Evolutionary conservation across 345 rosid genomes (phyloP).

Genomic region (Salix koriyanagi): DNA sequence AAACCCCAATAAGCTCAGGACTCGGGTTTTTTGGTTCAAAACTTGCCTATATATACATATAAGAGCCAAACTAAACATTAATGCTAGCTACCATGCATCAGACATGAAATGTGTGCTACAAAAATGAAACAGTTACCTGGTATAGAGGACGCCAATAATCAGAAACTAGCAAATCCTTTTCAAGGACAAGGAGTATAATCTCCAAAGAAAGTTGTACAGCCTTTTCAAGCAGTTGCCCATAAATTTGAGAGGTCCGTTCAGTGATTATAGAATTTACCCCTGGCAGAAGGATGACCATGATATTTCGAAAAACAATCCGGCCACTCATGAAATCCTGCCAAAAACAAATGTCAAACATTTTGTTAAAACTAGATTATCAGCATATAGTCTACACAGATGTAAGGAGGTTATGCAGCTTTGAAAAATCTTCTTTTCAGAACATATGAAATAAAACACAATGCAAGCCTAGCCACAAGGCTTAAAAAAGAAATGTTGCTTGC

Average conservation of each 20-base stretch:
- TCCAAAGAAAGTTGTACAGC: slow-evolving; percentile 88
- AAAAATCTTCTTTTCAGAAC: neutral
- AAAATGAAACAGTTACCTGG: slow-evolving; percentile 45
- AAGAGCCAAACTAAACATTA: neutral
- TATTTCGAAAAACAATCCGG: slow-evolving; percentile 75
- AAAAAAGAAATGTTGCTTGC: too few species aligned
- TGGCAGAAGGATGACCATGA: slow-evolving; percentile 75
- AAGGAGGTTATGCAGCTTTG: neutral
- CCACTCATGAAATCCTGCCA: slow-evolving; percentile 98
- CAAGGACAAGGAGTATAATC: slow-evolving; percentile 69
- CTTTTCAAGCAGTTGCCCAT: slow-evolving; percentile 80
- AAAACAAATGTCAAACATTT: neutral
- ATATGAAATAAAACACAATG: neutral
- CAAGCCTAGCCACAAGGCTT: neutral
- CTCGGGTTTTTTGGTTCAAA: too few species aligned
- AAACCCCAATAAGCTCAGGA: too few species aligned
- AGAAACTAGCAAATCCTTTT: slow-evolving; percentile 70
- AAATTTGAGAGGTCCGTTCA: slow-evolving; percentile 67
- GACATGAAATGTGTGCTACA: neutral
- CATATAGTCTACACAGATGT: neutral
- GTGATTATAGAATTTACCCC: slow-evolving; percentile 74
- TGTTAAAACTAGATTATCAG: slow-evolving; percentile 2
- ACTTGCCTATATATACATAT: too few species aligned
- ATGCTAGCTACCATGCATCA: neutral
- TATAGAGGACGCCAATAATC: slow-evolving; percentile 95